Base-by-base conservation (phyloP, 768 basidiomycete genomes). In the Tricholoma terreum region DNA sequence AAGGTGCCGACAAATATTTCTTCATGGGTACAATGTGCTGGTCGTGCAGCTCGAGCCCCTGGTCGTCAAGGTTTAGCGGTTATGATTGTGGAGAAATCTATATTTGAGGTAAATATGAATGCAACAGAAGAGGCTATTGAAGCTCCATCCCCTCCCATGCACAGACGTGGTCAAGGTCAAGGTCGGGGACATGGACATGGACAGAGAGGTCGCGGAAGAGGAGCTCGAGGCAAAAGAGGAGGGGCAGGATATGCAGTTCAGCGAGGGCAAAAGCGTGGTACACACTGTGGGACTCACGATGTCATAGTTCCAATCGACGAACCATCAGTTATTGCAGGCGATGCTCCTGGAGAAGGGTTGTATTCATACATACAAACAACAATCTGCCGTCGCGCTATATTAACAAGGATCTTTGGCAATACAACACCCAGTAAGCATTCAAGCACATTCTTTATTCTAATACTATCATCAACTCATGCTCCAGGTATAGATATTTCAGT, bases 1-100 rank as follows among this genome's bases (percentile, higher is more conserved):
- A 76, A 73, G 33, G 19, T 68, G 0, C 69, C 76, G 0, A 63
- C 34, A n/a, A n/a, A n/a, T n/a, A n/a, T n/a, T n/a, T n/a, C n/a
- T n/a, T n/a, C n/a, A n/a, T n/a, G n/a, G n/a, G 62, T 74, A 0
- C 73, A 73, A 53, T 62, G 72, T 0, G 73, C 73, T 0, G 73
- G 74, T 0, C 57, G 73, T 2, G 73, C 72, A 0, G 73, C 69
- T 6, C 60, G 73, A 0, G 65, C 55, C 0, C 45, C 34, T 0
- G 59, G 62, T 0, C 21, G 54, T 6, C 50, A 31, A 2, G 71
- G 71, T 0, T 52, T 71, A 4, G 70, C 71, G 2, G 60, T 71
- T 1, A 52, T 73, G 33, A n/a, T n/a, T n/a, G n/a, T n/a, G n/a
- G n/a, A n/a, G n/a, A n/a, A n/a, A 52, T 73, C 63, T 0, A 62